These are phyloP conservation scores for Candida vaughaniae DNA, from an alignment of 805 yeast species.

Conservation along the genomic window DNA sequence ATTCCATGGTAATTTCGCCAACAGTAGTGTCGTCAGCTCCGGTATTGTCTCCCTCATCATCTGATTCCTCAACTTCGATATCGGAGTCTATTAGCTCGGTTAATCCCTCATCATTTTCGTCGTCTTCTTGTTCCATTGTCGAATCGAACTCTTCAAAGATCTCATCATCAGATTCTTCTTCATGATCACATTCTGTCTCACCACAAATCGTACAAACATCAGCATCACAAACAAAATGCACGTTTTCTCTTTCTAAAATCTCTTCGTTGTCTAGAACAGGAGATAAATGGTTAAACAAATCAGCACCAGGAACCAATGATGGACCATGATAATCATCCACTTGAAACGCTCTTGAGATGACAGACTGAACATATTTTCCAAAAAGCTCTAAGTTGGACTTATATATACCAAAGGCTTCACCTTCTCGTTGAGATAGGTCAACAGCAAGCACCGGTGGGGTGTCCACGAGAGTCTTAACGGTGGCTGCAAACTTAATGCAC, in stretches of 20 bases:
- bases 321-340: constrained; percentile 74
- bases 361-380: constrained; percentile 55
- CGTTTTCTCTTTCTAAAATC: constrained; percentile 40
- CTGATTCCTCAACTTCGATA: constrained; percentile 14
- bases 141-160: constrained; percentile 14
- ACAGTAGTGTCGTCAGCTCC: neutral
- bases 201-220: constrained; percentile 33
- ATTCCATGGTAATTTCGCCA: constrained; percentile 23
- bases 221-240: constrained; percentile 54
- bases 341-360: constrained; percentile 78
- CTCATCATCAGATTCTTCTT: constrained; percentile 10
- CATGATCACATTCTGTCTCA: constrained; percentile 32
- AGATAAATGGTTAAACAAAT: constrained; percentile 72
- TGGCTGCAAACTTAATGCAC: constrained; percentile 42
- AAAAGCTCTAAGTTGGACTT: constrained; percentile 41
- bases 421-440: constrained; percentile 18
- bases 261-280: constrained; percentile 24
- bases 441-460: constrained; percentile 38
- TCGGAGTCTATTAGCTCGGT: constrained; percentile 9
- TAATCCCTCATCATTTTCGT: constrained; percentile 13
- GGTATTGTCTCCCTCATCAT: neutral
- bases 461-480: constrained; percentile 22
- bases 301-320: constrained; percentile 88
- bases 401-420: constrained; percentile 17
- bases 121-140: constrained; percentile 12